Conservation (phyloP, 2,329 filamentous ascomycete genomes). For the Cryoendolithus antarcticus region DNA sequence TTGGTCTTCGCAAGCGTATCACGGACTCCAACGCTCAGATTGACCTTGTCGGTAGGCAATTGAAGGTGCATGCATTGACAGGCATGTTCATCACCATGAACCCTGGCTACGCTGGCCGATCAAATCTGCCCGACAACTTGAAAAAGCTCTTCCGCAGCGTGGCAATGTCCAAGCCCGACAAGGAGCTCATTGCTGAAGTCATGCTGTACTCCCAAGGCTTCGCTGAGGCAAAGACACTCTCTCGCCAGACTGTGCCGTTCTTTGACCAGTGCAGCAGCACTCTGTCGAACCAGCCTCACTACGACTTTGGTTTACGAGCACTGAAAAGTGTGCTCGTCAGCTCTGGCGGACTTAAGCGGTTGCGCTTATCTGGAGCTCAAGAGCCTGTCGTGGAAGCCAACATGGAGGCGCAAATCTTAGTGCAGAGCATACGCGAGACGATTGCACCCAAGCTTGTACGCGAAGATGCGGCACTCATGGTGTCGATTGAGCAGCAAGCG, state of each 20-base stretch:
- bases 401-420: constrained; percentile 92
- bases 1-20: constrained; percentile 75
- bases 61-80: constrained; percentile 82
- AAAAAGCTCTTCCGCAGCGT: constrained; percentile 99
- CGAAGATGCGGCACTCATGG: constrained; percentile 80
- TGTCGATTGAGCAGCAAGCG: constrained; percentile 65
- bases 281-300: constrained; percentile 93
- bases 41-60: constrained; percentile 81
- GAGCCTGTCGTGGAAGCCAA: constrained; percentile 48
- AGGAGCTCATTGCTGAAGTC: constrained; percentile 97
- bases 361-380: constrained; percentile 51
- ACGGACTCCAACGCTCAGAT: constrained; percentile 80
- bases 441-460: constrained; percentile 96
- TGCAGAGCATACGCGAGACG: constrained; percentile 95
- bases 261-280: constrained; percentile 77
- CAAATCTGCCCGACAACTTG: constrained; percentile 94
- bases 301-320: constrained; percentile 95
- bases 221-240: constrained; percentile 85
- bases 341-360: constrained; percentile 88
- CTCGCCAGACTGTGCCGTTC: constrained; percentile 94
- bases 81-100: constrained; percentile 99
- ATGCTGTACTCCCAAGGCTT: constrained; percentile 99
- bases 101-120: constrained; percentile 93
- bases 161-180: constrained; percentile 99
- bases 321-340: constrained; percentile 97